Evolutionary conservation across 1,284 basidiomycete species (phyloP).

Genomic region (Lignosus rhinocerotis): DNA sequence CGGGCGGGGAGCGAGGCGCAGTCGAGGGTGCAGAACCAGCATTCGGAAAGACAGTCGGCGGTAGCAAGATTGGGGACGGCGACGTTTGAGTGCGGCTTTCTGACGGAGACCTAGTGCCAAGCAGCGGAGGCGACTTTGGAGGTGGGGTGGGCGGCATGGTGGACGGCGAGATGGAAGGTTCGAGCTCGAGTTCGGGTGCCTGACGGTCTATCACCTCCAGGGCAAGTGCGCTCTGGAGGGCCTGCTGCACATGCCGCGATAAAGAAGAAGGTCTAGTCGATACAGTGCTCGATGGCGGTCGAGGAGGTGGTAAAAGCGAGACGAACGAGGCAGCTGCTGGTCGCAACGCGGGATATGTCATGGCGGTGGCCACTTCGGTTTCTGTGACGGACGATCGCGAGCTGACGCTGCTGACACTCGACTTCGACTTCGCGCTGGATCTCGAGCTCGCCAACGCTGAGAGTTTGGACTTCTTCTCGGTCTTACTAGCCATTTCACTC

Average conservation of each 20-base stretch:
- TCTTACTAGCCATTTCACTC: conserved; percentile 8
- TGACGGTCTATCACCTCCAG: conserved; percentile 32
- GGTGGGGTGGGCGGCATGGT: conserved; percentile 12
- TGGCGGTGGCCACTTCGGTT: conserved; percentile 47
- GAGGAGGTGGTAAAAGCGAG: conserved; percentile 31
- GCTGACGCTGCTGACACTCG: conserved; percentile 41
- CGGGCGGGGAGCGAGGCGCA: background rate
- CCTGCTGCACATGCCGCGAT: conserved; percentile 49
- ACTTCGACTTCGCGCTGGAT: conserved; percentile 25
- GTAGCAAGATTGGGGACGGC: conserved; percentile 1
- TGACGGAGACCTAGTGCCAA: background rate
- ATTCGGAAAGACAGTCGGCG: background rate
- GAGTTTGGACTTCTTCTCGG: conserved; percentile 57
- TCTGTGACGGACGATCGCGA: conserved; percentile 50
- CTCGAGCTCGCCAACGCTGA: conserved; percentile 61
- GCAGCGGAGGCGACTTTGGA: conserved; percentile 4
- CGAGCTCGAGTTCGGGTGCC: background rate
- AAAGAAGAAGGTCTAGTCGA: conserved; percentile 50
- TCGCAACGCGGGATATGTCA: conserved; percentile 66
- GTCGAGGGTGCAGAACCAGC: background rate
- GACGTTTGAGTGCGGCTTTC: background rate
- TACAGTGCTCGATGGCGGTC: conserved; percentile 19
- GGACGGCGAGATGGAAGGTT: background rate
- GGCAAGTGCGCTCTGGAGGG: conserved; percentile 53
- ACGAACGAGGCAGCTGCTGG: conserved; percentile 58